Conservation (phyloP, 2,329 filamentous ascomycete genomes). For the Sclerotinia subarctica region DNA sequence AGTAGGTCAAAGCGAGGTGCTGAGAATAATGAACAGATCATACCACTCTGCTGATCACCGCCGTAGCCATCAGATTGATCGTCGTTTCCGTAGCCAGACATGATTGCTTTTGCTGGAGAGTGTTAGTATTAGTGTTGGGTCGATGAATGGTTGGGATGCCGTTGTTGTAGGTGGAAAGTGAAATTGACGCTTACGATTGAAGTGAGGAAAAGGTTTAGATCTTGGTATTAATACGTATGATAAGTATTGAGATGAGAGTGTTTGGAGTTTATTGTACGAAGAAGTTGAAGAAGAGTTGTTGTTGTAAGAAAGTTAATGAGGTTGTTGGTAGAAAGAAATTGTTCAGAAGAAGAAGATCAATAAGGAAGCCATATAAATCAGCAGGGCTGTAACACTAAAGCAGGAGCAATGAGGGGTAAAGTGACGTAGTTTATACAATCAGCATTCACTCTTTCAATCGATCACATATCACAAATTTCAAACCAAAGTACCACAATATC, state of each 20-base stretch:
- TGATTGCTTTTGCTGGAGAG: neutral
- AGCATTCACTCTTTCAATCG: neutral
- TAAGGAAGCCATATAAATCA: neutral
- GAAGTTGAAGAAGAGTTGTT: neutral
- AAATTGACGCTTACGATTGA: neutral
- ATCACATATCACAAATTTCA: neutral
- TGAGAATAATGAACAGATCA: neutral
- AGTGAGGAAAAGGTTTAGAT: neutral
- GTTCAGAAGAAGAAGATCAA: neutral
- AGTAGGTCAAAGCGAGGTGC: neutral
- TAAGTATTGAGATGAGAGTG: neutral
- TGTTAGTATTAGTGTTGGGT: too few species aligned
- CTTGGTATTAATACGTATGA: neutral
- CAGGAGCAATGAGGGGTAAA: neutral
- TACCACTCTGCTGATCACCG: conserved; percentile 8
- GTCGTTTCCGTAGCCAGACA: conserved; percentile 10
- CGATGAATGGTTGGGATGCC: neutral
- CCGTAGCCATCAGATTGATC: conserved; percentile 9
- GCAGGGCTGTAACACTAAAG: neutral
- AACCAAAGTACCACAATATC: neutral
- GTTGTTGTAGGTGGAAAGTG: neutral
- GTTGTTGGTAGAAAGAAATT: neutral
- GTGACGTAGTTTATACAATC: neutral
- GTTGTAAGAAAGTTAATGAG: neutral
- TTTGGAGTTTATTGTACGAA: neutral